Percentiles rank a stretch among this genome's conserved stretches.
Conservation (phyloP, 306 rosid species). For the Mimosa bimucronata region DNA sequence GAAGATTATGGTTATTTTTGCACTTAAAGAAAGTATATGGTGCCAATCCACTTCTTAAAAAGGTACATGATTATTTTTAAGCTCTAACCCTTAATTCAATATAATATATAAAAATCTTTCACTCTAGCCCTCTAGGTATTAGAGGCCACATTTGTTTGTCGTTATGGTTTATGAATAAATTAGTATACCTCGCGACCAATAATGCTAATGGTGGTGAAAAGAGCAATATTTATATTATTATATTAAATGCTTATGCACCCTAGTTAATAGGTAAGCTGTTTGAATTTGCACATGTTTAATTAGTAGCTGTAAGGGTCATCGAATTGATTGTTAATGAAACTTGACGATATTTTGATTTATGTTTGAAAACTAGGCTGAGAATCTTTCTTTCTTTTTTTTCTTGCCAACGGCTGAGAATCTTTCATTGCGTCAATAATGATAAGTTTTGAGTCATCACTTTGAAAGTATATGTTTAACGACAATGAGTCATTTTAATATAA, state of each 20-base stretch:
- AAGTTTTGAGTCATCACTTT: background rate
- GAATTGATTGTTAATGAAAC: background rate
- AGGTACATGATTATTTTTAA: too few relatives aligned
- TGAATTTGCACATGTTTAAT: background rate
- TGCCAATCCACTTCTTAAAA: too few relatives aligned
- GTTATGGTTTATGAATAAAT: background rate
- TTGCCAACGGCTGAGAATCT: constrained; percentile 8
- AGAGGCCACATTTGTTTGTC: background rate
- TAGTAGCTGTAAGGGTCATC: background rate
- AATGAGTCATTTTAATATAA: background rate
- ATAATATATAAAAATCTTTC: background rate
- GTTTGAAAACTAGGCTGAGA: background rate
- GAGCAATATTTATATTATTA: too few relatives aligned
- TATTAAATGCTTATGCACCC: background rate
- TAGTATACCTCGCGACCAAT: background rate
- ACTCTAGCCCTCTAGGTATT: background rate
- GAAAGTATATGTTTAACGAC: background rate
- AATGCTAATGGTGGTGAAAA: background rate
- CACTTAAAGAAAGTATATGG: too few relatives aligned
- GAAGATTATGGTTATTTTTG: too few relatives aligned
- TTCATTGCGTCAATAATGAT: constrained; percentile 19
- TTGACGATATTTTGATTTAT: background rate
- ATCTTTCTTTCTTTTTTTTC: too few relatives aligned
- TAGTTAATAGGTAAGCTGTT: background rate
- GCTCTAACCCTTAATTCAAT: background rate